Evolutionary conservation across 73 alveolate species (phyloP), one percentile per base, ranked within the genome.

Genomic region (Paramecium bursaria): DNA sequence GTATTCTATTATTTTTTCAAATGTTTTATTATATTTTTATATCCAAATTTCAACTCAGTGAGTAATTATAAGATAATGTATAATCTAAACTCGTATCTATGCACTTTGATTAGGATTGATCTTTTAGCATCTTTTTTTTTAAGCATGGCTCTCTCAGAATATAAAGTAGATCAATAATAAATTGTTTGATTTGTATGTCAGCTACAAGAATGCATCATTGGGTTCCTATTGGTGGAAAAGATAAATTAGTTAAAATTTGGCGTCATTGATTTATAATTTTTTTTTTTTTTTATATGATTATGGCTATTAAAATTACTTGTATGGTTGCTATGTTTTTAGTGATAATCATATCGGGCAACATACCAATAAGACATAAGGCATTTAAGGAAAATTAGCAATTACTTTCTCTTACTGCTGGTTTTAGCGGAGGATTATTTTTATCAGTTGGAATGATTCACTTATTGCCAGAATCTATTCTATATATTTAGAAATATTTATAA

Each of bases 161-260:
- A n/a, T n/a, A n/a, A n/a, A n/a, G n/a, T n/a, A n/a, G n/a, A n/a
- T n/a, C n/a, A n/a, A n/a, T n/a, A n/a, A n/a, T n/a, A n/a, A n/a
- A n/a, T n/a, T n/a, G n/a, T n/a, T n/a, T n/a, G n/a, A n/a, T n/a
- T n/a, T n/a, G n/a, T n/a, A n/a, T n/a, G n/a, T n/a, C n/a, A n/a
- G n/a, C n/a, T n/a, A n/a, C n/a, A n/a, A n/a, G n/a, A n/a, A n/a
- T n/a, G n/a, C n/a, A n/a, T n/a, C n/a, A 98, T 90, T 98, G 99
- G 99, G 92, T 98, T 55, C 98, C 99, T 14, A 67, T 67, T 15
- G 99, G 99, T 44, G 94, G 99, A 29, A 95, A 96, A 86, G 99
- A 96, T 87, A 92, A 92, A 88, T 86, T 95, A 76, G 92, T 96
- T 14, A 95, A 97, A 60, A 94, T 96, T 22, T 96, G 99, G 99